phyloP scores from a whole-genome alignment of 306 rosid species.

The Cotoneaster glaucophyllus region DNA sequence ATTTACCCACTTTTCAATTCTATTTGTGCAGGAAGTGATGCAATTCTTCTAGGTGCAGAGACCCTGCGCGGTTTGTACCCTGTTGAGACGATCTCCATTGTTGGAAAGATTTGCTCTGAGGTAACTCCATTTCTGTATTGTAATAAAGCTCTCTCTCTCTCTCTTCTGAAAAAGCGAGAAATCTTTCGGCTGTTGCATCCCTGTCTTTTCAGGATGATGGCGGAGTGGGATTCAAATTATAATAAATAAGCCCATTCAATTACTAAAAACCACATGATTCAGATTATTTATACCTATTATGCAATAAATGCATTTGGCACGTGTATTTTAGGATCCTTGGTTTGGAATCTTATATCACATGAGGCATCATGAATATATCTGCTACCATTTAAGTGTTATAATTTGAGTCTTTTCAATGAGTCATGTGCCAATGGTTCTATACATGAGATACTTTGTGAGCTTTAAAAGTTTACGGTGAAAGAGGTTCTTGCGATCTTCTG shows the following conservation, averaged over 20 bases:
- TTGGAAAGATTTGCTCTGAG: slow-evolving; percentile 85
- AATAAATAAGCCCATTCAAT: neutral
- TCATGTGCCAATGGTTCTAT: neutral
- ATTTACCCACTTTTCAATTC: neutral
- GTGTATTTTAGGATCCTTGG: neutral
- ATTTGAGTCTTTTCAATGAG: neutral
- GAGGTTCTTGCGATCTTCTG: neutral
- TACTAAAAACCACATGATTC: neutral
- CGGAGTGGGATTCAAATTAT: neutral
- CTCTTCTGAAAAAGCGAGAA: neutral
- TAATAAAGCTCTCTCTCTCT: neutral
- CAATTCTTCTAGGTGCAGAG: slow-evolving; percentile 94
- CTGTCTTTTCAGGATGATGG: neutral
- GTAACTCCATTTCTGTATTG: slow-evolving; percentile 24
- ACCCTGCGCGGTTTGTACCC: slow-evolving; percentile 88
- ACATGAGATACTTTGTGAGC: neutral
- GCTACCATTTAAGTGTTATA: neutral
- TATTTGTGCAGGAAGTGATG: slow-evolving; percentile 74
- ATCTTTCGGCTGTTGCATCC: neutral
- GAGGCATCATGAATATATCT: neutral
- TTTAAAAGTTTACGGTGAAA: neutral
- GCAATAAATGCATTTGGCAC: neutral
- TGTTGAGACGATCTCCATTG: slow-evolving; percentile 75
- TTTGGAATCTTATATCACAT: neutral
- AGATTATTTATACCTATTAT: neutral